Percentiles rank a stretch among this genome's conserved stretches.
Evolutionary conservation across 352 stramenopile species (phyloP).

Genomic region (Phytophthora palmivora): DNA sequence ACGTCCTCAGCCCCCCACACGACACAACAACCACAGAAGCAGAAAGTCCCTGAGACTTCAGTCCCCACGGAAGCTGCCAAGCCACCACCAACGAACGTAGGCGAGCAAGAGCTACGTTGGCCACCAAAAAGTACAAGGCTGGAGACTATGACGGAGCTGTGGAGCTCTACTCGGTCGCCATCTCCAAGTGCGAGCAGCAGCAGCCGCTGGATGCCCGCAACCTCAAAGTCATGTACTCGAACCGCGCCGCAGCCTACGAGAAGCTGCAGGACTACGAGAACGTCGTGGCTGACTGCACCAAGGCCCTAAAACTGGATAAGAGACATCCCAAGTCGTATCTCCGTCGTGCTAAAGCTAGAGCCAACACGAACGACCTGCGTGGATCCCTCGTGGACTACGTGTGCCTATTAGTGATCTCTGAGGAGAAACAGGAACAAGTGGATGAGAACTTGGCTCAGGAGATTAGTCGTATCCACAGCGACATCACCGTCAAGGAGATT

Average conservation of each 20-base stretch:
- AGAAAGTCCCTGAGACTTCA: conserved; percentile 24
- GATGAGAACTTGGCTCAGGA: conserved; percentile 73
- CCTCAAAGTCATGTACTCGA: conserved; percentile 89
- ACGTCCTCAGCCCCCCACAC: conserved; percentile 26
- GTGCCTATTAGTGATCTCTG: conserved; percentile 78
- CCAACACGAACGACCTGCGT: conserved; percentile 49
- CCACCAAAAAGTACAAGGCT: conserved; percentile 84
- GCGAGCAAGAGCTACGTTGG: conserved; percentile 72
- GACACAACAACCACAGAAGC: conserved; percentile 35
- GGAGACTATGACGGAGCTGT: conserved; percentile 72
- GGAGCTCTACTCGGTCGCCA: conserved; percentile 73
- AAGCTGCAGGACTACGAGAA: conserved; percentile 66
- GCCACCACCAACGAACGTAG: conserved; percentile 34
- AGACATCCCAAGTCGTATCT: conserved; percentile 80
- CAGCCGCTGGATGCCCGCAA: conserved; percentile 72
- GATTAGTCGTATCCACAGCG: conserved; percentile 80
- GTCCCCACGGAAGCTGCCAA: conserved; percentile 39
- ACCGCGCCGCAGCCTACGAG: conserved; percentile 79
- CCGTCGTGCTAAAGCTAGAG: conserved; percentile 76
- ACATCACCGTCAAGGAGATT: conserved; percentile 75
- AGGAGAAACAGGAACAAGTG: conserved; percentile 79
- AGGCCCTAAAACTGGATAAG: conserved; percentile 69
- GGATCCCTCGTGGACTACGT: conserved; percentile 84
- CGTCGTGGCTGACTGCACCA: conserved; percentile 71
- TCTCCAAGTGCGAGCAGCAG: conserved; percentile 62